Evolutionary conservation across 495 filamentous ascomycete genomes (phyloP).

Genomic region (Aspergillus indologenus): DNA sequence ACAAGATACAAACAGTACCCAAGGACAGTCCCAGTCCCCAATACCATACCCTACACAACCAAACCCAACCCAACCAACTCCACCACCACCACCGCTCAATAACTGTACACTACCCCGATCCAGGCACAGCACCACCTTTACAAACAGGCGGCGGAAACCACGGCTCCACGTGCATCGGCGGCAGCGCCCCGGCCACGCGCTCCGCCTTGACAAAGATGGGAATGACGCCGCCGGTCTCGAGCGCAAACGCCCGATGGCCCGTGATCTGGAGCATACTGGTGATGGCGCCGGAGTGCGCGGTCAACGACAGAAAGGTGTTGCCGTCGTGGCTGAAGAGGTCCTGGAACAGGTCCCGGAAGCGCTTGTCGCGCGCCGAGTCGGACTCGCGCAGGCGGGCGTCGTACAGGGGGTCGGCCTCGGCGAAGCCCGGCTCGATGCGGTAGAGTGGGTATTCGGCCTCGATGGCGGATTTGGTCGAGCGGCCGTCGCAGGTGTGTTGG

Average conservation of each 20-base stretch:
- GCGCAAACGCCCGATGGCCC: conserved; percentile 61
- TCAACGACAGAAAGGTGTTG: conserved; percentile 64
- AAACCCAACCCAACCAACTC: not conserved
- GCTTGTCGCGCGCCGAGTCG: conserved; percentile 50
- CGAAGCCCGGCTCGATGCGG: conserved; percentile 60
- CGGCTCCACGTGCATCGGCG: conserved; percentile 36
- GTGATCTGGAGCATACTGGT: conserved; percentile 55
- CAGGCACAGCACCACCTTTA: not conserved
- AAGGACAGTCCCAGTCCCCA: too few species aligned
- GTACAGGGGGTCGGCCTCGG: conserved; percentile 61
- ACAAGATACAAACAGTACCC: too few species aligned
- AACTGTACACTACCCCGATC: not conserved
- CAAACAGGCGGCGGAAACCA: conserved; percentile 24
- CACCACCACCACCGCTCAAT: not conserved
- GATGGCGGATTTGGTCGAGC: conserved; percentile 60
- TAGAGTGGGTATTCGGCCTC: conserved; percentile 55
- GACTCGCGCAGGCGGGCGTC: conserved; percentile 52
- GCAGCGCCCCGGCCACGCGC: conserved; percentile 25
- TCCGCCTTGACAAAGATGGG: conserved; percentile 64
- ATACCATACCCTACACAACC: too few species aligned
- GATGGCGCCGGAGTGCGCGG: conserved; percentile 72
- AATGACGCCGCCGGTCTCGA: conserved; percentile 69
- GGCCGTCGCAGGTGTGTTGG: conserved; percentile 77
- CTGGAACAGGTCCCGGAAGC: conserved; percentile 55
- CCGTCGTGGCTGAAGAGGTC: conserved; percentile 61